Base-by-base conservation (phyloP, 805 yeast species). In the Saccharomyces jurei region DNA sequence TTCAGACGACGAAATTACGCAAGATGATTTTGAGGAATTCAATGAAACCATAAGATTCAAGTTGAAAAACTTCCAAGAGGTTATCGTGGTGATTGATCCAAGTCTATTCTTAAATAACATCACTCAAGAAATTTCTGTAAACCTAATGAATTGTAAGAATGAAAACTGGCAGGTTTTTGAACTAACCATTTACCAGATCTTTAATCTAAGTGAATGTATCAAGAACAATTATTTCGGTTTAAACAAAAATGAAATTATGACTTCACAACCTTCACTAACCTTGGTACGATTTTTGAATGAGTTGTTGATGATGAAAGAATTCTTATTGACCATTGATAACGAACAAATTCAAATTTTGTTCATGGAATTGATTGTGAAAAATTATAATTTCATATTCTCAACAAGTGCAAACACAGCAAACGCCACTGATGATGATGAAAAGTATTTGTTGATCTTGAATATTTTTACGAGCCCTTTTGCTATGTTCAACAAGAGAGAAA, bases 281-380 rank as follows among this genome's bases (percentile, higher is more conserved):
- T 62, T 69, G 63, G 55, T 58, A 25, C 67, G 65, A 55, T 66
- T 67, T 50, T 59, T 69, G 65, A 59, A 59, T 49, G 52, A 63
- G 6, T 55, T 70, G 22, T 53, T 70, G 48, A 75, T 86, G 52
- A 36, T 36, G 44, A 36, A 36, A 17, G 44, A 36, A 6, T 36
- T 36, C 4, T 36, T 36, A 36, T 36, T 36, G 25, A 17, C 44
- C 22, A 36, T 36, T 11, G 79, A 81, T 58, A 96, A 91, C 66
- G 89, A 96, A n/a, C 76, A 86, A 56, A 83, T 90, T 56, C 96
- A 89, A 66, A 71, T 88, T 44, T 77, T 80, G 50, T 89, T 87
- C 60, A 89, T 94, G 75, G 98, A 94, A 67, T 75, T 94, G 32
- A 81, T 89, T 31, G 84, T 89, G 54, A 86, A 89, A 64, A 94